These are phyloP conservation scores for Hemisphaericaspora xylofermentans DNA, from an alignment of 1,139 yeast species.

Conservation along the genomic window DNA sequence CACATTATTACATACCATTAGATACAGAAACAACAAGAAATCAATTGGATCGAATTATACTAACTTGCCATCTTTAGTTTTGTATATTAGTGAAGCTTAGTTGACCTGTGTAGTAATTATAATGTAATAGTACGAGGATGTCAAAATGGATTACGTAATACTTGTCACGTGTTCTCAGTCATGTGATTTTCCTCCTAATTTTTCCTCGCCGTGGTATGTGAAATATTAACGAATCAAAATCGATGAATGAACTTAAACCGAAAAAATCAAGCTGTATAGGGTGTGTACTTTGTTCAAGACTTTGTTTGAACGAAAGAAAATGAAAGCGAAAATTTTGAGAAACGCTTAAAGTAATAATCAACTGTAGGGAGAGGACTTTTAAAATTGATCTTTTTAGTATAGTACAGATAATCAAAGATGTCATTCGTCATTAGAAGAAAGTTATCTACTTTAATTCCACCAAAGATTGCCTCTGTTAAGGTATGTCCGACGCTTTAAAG, in stretches of 20 bases:
- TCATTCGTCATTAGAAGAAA: conserved; percentile 89
- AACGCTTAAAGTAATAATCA: not conserved
- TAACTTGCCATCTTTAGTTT: conserved; percentile 26
- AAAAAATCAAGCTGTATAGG: not conserved
- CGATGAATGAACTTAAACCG: conserved; percentile 3
- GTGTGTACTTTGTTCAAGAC: conserved; percentile 7
- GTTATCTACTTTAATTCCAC: conserved; percentile 95
- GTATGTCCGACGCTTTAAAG: conserved; percentile 53
- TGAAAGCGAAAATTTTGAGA: conserved; percentile 15
- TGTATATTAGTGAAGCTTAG: conserved; percentile 47
- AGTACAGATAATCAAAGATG: conserved; percentile 38
- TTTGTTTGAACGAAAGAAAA: conserved; percentile 5
- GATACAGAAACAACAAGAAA: not conserved
- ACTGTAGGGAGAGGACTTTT: not conserved
- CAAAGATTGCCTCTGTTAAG: conserved; percentile 95
- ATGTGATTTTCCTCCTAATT: not conserved
- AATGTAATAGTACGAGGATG: conserved; percentile 6
- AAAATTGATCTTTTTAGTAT: not conserved
- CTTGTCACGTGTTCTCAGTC: not conserved
- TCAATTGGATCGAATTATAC: not conserved
- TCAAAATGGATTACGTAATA: not conserved
- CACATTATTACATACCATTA: not conserved
- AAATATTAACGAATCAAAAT: conserved; percentile 17
- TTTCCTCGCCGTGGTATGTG: not conserved
- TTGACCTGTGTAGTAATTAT: conserved; percentile 5